phyloP scores from a whole-genome alignment of 495 filamentous ascomycete genomes.

The Aspergillus sclerotioniger region DNA sequence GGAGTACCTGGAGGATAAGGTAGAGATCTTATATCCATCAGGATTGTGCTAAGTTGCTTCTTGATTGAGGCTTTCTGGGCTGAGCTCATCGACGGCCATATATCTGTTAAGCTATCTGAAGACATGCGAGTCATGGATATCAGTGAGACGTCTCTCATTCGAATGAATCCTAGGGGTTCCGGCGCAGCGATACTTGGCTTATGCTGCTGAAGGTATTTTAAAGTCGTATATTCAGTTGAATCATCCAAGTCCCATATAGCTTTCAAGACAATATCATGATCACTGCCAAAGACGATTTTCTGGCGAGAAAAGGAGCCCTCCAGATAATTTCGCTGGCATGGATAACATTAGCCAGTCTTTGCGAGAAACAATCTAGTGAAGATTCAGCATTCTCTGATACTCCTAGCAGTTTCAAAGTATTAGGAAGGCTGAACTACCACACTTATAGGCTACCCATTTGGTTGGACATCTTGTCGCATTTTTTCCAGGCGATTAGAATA shows the following conservation, averaged over 20 bases:
- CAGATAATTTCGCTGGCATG: conserved; percentile 6
- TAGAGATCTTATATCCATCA: conserved; percentile 18
- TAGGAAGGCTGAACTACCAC: background rate
- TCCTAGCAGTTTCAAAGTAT: background rate
- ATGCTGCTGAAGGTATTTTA: conserved; percentile 6
- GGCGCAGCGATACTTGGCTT: conserved; percentile 2
- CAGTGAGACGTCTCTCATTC: conserved; percentile 5
- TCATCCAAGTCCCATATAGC: conserved; percentile 5
- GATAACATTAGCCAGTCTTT: conserved; percentile 2
- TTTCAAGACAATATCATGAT: conserved; percentile 5
- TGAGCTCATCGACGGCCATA: conserved; percentile 1
- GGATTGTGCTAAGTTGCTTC: conserved; percentile 14
- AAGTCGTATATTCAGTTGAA: conserved; percentile 8
- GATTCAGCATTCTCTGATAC: background rate
- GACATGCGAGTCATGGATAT: conserved; percentile 10
- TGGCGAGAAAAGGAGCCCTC: conserved; percentile 1
- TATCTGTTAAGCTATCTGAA: background rate
- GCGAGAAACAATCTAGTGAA: background rate
- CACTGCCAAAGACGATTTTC: conserved; percentile 7
- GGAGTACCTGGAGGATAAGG: conserved; percentile 13
- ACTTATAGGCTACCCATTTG: background rate
- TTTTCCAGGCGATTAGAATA: conserved; percentile 9
- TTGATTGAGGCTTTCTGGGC: conserved; percentile 13
- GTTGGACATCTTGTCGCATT: background rate
- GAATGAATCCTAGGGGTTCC: conserved; percentile 4